Conservation (phyloP, 2,329 filamentous ascomycete genomes). For the Trichoderma asperellum region DNA sequence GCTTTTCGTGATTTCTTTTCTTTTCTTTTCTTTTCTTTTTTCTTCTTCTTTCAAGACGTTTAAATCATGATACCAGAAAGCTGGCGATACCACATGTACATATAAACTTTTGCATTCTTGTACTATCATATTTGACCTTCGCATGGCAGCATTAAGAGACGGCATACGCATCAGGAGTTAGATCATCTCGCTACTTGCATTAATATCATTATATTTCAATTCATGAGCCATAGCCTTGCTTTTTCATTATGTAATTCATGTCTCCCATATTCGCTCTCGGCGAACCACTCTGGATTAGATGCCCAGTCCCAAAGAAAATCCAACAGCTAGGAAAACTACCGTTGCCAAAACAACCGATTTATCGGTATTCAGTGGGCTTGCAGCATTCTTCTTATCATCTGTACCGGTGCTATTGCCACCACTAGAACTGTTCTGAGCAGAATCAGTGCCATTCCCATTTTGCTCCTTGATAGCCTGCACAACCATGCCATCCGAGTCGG, state of each 20-base stretch:
- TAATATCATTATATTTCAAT: constrained; percentile 28
- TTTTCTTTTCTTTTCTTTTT: constrained; percentile 1
- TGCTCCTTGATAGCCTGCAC: constrained; percentile 40
- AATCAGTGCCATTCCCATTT: constrained; percentile 27
- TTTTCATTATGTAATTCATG: background rate
- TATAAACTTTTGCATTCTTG: constrained; percentile 21
- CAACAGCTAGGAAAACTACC: constrained; percentile 45
- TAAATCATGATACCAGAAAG: constrained; percentile 27
- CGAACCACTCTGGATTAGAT: constrained; percentile 36
- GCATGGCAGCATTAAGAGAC: constrained; percentile 13
- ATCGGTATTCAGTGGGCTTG: constrained; percentile 35
- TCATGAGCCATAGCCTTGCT: background rate
- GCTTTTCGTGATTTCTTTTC: background rate
- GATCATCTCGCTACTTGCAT: constrained; percentile 14
- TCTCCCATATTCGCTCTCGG: background rate
- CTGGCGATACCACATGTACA: constrained; percentile 16
- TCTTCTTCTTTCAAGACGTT: background rate
- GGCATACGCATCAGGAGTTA: constrained; percentile 26
- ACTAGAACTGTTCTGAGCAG: background rate
- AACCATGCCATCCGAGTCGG: constrained; percentile 49
- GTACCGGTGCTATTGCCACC: constrained; percentile 27
- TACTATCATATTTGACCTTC: constrained; percentile 23
- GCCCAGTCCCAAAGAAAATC: constrained; percentile 45
- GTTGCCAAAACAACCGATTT: constrained; percentile 39
- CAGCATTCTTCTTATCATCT: constrained; percentile 33